Base-by-base conservation (phyloP, 805 yeast species). In the Suhomyces kilbournensis region DNA sequence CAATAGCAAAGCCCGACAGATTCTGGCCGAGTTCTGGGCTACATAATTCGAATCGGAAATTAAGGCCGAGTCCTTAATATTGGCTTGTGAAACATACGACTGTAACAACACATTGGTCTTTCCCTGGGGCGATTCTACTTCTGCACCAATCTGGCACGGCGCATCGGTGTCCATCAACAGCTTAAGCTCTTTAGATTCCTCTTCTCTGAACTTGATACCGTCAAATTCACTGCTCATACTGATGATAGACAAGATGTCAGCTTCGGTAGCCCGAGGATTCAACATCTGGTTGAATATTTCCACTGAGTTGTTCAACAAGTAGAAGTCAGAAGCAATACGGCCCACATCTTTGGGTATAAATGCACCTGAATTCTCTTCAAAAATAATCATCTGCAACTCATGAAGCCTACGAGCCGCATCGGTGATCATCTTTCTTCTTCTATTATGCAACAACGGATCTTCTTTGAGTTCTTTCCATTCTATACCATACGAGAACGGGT, bases 141-240 rank as follows among this genome's bases (percentile, higher is more conserved):
- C 85, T 1, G 93, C 88, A 0, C 88, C 94, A 49, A 92, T 78
- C 65, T 93, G 96, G 63, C 97, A 92, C 7, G 87, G 88, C 10
- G 56, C 50, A 2, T 84, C 77, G 1, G 73, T 72, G 6, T 87
- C 90, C 32, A 77, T 65, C 50, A 93, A 66, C 35, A 74, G 70
- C 19, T 81, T 80, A 51, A 96, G 75, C 65, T 96, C 99, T 10
- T 72, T 72, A 8, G 83, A 70, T 63, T 94, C 99, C 55, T 94
- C 99, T 56, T 88, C 91, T 55, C 99, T 81, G 57, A 87, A 84
- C 60, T 90, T 90, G 46, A 94, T 82, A 50, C 90, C 84, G 62
- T 92, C 97, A 68, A 96, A 94, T 67, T 94, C 99, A 50, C 90
- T 84, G 67, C 97, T 88, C 89, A 87, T 86, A 65, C 96, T 85